Evolutionary conservation across 106 monocot species (phyloP), one percentile per base, ranked within the genome.

Genomic region (Dactylorhiza incarnata): DNA sequence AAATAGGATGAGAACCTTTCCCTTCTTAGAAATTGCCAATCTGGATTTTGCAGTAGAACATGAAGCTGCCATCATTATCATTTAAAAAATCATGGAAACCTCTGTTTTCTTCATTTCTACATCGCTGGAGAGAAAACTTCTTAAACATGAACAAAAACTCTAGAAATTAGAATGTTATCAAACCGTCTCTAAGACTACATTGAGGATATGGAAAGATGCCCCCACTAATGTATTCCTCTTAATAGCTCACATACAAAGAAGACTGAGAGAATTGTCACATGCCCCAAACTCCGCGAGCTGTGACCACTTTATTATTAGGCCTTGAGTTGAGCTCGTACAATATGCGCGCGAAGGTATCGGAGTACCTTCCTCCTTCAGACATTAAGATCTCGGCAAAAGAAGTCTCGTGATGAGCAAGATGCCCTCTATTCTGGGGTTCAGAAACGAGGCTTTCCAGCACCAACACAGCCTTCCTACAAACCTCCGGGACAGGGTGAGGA

Each of bases 401-500:
- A 47, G 83, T 85, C 78, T 99, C 99, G 45, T 99, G 91, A 66
- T 84, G 87, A 68, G 91, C 80, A 22, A 99, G 91, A n/a, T 80
- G 44, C 43, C 61, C 25, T 67, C 89, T 82, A 75, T 99, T 99
- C 76, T 94, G 97, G 50, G 99, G 94, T 72, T 99, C 99, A 0
- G 91, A 86, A n/a, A 87, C 99, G 50, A 94, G 79, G 78, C 85
- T 94, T 82, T 99, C 91, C 76, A 99, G 73, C 26, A 99, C 81
- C 91, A 91, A 85, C 5, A 89, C 87, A 4, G 86, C 87, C 76
- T 94, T 99, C 76, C 91, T 84, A 59, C 97, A 94, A 3, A 99
- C 88, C 73, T 99, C 99, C 3, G 94, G 94, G 15, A 99, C 94
- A 0, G 91, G 89, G 69, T 99, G 99, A 12, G 91, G 94, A 13